Evolutionary conservation across 352 stramenopile species (phyloP), one percentile per base, ranked within the genome.

Genomic region (Phytophthora pini): DNA sequence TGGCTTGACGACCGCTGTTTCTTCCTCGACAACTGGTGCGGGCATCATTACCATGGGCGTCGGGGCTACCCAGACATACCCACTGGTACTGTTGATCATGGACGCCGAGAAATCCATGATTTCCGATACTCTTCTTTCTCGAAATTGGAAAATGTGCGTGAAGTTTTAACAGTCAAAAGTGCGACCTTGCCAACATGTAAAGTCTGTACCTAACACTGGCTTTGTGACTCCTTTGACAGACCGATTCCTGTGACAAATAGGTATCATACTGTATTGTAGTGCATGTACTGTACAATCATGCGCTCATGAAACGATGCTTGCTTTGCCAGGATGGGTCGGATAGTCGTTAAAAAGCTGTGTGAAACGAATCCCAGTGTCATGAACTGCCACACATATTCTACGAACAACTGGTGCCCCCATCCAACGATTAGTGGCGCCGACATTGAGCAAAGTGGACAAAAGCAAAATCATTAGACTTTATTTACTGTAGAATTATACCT

Each of bases 61-160:
- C 13, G 63, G 56, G 45, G 63, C 63, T 26, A 72, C 50, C 63
- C 51, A 67, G 29, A 57, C 56, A 11, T 71, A 71, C 49, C 55
- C 62, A 38, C 63, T 57, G 41, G 40, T 57, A 49, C 41, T 67
- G 38, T 26, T 62, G 40, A 70, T 60, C 56, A 67, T 66, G 0
- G 57, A 67, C 56, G 63, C 56, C 15, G 63, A 65, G 60, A 86
- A 62, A 55, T 68, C 57, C 62, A 70, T 70, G n/a, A 9, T 53
- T 44, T 34, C 20, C n/a, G 17, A 29, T n/a, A 45, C 29, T 13
- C 9, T 24, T 48, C 45, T 24, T 20, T 40, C 20, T 10, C 27
- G 27, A 51, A 56, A 49, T 56, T 40, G 56, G 56, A 15, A 47
- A 48, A 22, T 47, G 43, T 27, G 31, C 24, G 15, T 10, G 13